Evolutionary conservation across 257 asterid species (phyloP).

Genomic region (Asclepias syriaca): DNA sequence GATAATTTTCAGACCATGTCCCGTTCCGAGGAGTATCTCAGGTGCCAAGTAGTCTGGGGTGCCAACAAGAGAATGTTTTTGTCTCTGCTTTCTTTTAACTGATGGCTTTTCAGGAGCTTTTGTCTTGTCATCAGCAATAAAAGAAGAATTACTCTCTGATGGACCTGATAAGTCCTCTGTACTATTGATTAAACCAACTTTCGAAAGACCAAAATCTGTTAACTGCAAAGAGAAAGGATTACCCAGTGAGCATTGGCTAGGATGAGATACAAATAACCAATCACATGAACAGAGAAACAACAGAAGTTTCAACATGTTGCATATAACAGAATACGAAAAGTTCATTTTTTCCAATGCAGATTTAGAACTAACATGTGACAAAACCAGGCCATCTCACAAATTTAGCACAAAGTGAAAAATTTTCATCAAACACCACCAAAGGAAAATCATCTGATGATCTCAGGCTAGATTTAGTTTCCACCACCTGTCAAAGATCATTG

Average conservation of each 20-base stretch:
- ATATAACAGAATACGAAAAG: not conserved
- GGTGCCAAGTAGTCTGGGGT: conserved; percentile 99
- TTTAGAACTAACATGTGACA: not conserved
- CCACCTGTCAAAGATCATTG: not conserved
- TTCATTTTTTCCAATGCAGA: not conserved
- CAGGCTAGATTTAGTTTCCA: not conserved
- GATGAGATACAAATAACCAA: conserved; percentile 8
- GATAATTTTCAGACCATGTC: conserved; percentile 64
- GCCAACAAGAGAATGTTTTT: conserved; percentile 77
- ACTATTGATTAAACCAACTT: conserved; percentile 95
- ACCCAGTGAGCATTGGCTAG: conserved; percentile 31
- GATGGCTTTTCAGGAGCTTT: conserved; percentile 42
- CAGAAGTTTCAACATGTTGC: not conserved
- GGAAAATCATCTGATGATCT: not conserved
- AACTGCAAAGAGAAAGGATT: conserved; percentile 57
- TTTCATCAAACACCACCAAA: not conserved
- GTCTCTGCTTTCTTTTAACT: conserved; percentile 62
- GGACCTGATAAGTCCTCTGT: conserved; percentile 95
- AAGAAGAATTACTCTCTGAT: conserved; percentile 38
- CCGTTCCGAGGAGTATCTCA: conserved; percentile 99
- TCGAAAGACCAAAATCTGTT: conserved; percentile 99
- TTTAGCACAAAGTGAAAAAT: not conserved
- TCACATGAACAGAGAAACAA: conserved; percentile 5
- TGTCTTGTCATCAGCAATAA: conserved; percentile 64
- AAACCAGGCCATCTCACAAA: not conserved